Evolutionary conservation across 495 filamentous ascomycete species (phyloP).

Genomic region (Amniculicola lignicola): DNA sequence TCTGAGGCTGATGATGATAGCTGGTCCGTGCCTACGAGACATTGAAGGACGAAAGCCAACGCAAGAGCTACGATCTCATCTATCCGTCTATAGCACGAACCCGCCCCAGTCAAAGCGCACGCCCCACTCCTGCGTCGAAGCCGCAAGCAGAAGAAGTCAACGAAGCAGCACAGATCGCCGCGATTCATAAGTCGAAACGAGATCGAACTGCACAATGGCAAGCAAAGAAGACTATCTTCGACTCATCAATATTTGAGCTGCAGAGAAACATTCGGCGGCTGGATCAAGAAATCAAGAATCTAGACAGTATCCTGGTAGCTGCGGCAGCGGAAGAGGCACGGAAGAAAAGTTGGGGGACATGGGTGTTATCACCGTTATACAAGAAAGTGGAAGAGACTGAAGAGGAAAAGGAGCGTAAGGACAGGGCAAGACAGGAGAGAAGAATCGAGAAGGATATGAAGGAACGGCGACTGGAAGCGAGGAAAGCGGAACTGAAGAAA

Average conservation of each 20-base stretch:
- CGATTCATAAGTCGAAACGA: slow-evolving; percentile 35
- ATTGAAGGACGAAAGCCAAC: slow-evolving; percentile 38
- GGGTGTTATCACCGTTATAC: slow-evolving; percentile 33
- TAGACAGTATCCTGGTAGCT: slow-evolving; percentile 17
- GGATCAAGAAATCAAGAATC: slow-evolving; percentile 32
- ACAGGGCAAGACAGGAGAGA: slow-evolving; percentile 37
- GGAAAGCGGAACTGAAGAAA: slow-evolving; percentile 22
- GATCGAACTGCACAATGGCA: slow-evolving; percentile 37
- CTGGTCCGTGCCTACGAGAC: slow-evolving; percentile 40
- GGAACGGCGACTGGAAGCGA: slow-evolving; percentile 31
- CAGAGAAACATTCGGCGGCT: slow-evolving; percentile 33
- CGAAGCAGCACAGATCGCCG: slow-evolving; percentile 36
- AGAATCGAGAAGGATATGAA: slow-evolving; percentile 37
- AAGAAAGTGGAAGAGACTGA: slow-evolving; percentile 29
- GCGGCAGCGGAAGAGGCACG: slow-evolving; percentile 33
- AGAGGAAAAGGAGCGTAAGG: slow-evolving; percentile 38
- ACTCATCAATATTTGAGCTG: slow-evolving; percentile 18
- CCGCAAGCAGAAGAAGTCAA: slow-evolving; percentile 31
- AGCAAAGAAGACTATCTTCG: slow-evolving; percentile 31
- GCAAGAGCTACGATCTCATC: slow-evolving; percentile 39
- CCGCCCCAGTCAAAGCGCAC: slow-evolving; percentile 30
- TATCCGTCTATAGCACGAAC: slow-evolving; percentile 36
- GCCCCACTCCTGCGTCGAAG: slow-evolving; percentile 24
- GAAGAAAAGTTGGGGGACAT: slow-evolving; percentile 38
- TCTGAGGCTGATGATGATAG: slow-evolving; percentile 26